A percentile compares a stretch with the other conserved stretches of the same genome.
Evolutionary conservation across 1,284 basidiomycete genomes (phyloP).

Genomic region (Cutaneotrichosporon daszewskae): DNA sequence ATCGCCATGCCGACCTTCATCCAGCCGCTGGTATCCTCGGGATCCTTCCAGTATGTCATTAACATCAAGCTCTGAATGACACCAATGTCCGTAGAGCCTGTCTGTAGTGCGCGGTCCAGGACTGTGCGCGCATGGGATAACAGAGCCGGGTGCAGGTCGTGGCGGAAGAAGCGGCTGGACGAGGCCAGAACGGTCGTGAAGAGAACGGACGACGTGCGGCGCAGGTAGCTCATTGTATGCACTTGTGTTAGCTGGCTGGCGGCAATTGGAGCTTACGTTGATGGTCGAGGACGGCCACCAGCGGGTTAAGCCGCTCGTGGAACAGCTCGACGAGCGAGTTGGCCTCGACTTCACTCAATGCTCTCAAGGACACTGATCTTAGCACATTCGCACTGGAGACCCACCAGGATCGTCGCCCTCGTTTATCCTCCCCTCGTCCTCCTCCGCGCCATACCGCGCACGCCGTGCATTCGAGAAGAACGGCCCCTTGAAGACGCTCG

Average conservation of each 20-base stretch:
- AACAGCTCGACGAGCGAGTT: slow-evolving; percentile 27
- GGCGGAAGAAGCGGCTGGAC: slow-evolving; percentile 25
- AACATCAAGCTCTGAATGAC: slow-evolving; percentile 36
- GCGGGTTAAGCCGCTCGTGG: slow-evolving; percentile 28
- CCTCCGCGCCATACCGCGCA: not conserved
- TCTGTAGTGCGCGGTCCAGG: slow-evolving; percentile 27
- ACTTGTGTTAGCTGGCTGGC: slow-evolving; percentile 13
- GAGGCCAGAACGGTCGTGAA: slow-evolving; percentile 30
- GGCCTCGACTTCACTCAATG: slow-evolving; percentile 26
- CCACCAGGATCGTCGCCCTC: slow-evolving; percentile 22
- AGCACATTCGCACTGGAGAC: too few species aligned
- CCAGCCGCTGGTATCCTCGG: slow-evolving; percentile 28
- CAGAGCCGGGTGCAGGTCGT: slow-evolving; percentile 24
- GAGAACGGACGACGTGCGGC: slow-evolving; percentile 26
- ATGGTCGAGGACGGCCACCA: slow-evolving; percentile 27
- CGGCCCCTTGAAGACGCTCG: slow-evolving; percentile 13
- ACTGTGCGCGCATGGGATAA: slow-evolving; percentile 28
- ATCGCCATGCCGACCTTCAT: slow-evolving; percentile 32
- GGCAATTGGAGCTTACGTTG: slow-evolving; percentile 12
- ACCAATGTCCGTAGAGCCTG: slow-evolving; percentile 24
- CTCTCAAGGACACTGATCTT: slow-evolving; percentile 22
- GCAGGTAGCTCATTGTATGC: slow-evolving; percentile 31
- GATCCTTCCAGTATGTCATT: slow-evolving; percentile 37
- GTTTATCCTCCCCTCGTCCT: slow-evolving; percentile 6
- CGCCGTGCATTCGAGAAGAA: slow-evolving; percentile 20